Base-by-base conservation (phyloP, 176 grass and related monocot species). In the Carex kokanica region DNA sequence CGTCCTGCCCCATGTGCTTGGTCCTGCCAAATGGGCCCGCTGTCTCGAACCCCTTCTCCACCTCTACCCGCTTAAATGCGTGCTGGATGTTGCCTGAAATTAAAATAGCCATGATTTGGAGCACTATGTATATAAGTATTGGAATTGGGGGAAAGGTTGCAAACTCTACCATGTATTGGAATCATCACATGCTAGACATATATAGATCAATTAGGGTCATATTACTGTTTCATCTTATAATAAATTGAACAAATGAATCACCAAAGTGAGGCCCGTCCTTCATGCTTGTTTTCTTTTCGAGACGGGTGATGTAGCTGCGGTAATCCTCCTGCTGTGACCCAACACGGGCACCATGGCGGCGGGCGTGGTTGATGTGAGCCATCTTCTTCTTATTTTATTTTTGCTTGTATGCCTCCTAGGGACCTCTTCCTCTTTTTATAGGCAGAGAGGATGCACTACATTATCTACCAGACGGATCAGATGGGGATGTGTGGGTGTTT, bases 261-360 rank as follows among this genome's bases (percentile, higher is more conserved):
- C 68, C 79, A 78, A 87, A 87, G 80, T 66, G 69, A 49, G 86
- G 86, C 1, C 69, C 86, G 5, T 87, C 86, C 16, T 57, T 36
- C 79, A 87, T 87, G 86, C 86, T 87, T 8, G 86, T 87, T 45
- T 71, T 83, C 86, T 78, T 87, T 67, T 83, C 79, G 11, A 87
- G 75, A 80, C 68, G 38, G 34, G 27, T 27, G 56, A 87, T 0
- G 49, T 87, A 87, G 23, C 38, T 75, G 49, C 6, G 6, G 64
- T 87, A 82, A 53, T 87, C 86, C 23, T 87, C 86, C 34, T 5
- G 40, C 6, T 86, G 58, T 7, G 34, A 59, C 3, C 36, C 32
- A 12, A 23, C 52, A 47, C 56, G 31, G 31, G 18, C 27, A 10
- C 55, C 3, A 14, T 24, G 70, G 32, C 31, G 36, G 40, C 40